Conservation (phyloP, 2,329 filamentous ascomycete species). For the Thielaviopsis euricoi region DNA sequence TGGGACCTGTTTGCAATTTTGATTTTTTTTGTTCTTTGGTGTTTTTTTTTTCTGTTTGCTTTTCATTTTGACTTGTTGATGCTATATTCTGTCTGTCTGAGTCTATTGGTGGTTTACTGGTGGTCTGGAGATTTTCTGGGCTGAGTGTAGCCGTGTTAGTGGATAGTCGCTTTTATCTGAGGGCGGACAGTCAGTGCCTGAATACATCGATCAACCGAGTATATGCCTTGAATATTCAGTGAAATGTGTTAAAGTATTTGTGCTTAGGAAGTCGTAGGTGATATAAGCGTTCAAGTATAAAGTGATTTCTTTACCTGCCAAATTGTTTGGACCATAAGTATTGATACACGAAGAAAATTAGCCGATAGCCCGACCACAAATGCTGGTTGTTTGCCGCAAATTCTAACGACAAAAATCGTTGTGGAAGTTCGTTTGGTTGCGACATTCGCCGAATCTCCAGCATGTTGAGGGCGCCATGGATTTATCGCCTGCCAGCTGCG, state of each 20-base stretch:
- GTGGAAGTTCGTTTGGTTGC: not conserved
- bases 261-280: too few relatives aligned
- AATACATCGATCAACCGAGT: conserved; percentile 3
- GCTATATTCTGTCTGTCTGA: not conserved
- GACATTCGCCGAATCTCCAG: not conserved
- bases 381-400: not conserved
- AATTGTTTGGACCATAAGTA: not conserved
- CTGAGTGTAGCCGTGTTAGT: too few relatives aligned
- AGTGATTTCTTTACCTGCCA: not conserved
- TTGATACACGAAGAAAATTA: not conserved
- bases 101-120: not conserved
- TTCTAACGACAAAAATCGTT: not conserved
- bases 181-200: not conserved
- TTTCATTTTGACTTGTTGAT: conserved; percentile 1
- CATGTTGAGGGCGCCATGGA: not conserved
- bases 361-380: not conserved
- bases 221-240: not conserved
- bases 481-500: not conserved
- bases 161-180: too few relatives aligned
- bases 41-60: conserved; percentile 1
- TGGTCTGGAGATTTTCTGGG: too few relatives aligned
- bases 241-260: not conserved
- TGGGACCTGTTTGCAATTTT: not conserved
- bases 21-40: not conserved
- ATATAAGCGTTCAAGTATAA: not conserved